Evolutionary conservation across 306 rosid genomes (phyloP).

Genomic region (Macrotyloma uniflorum): DNA sequence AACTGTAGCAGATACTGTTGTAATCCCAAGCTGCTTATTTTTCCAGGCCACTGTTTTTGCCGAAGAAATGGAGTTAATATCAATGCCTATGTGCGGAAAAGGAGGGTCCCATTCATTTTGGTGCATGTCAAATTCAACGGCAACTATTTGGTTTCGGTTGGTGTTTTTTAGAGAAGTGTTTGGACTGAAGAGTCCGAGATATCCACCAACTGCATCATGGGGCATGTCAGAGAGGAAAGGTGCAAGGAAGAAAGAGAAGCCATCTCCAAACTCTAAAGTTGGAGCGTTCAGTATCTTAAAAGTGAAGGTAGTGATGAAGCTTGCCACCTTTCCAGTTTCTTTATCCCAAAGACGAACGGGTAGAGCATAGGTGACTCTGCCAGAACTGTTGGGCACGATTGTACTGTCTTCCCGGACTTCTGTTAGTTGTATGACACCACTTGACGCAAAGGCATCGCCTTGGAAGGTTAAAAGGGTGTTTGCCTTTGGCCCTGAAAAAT

Average conservation of each 20-base stretch:
- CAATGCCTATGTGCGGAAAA: conserved; percentile 43
- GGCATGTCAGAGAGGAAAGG: conserved; percentile 39
- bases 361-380: conserved; percentile 35
- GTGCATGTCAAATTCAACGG: conserved; percentile 46
- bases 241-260: conserved; percentile 45
- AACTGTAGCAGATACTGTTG: conserved; percentile 30
- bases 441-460: conserved; percentile 12
- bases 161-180: neutral
- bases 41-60: neutral
- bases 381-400: neutral
- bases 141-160: conserved; percentile 20
- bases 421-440: neutral
- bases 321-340: neutral
- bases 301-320: conserved; percentile 24
- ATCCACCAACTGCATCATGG: conserved; percentile 31
- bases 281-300: neutral
- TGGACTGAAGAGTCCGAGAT: conserved; percentile 42
- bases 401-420: neutral
- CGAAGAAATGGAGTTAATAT: conserved; percentile 35
- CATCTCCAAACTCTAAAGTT: neutral
- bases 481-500: conserved; percentile 4
- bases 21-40: neutral
- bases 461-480: conserved; percentile 8
- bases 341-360: conserved; percentile 37
- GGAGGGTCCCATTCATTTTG: conserved; percentile 41